Conservation (phyloP, 306 rosid genomes). For the Prunus salicina region DNA sequence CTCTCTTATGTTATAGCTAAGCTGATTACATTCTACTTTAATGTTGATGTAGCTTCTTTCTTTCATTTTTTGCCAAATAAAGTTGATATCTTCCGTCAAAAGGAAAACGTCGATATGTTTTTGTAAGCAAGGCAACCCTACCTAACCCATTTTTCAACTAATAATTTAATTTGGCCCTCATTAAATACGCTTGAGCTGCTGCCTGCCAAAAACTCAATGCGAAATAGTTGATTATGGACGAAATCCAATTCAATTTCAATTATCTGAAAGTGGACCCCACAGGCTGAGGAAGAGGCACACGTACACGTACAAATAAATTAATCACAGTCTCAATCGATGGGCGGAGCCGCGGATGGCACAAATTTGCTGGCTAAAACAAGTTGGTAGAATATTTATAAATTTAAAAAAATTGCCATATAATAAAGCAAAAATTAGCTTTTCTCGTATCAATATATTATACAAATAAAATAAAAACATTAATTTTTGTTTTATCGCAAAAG, state of each 20-base stretch:
- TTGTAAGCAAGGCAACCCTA: neutral
- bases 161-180: neutral
- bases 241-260: neutral
- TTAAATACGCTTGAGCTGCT: neutral
- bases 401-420: neutral
- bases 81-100: neutral
- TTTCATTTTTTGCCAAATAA: too few relatives aligned
- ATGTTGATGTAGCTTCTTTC: too few relatives aligned
- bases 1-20: too few relatives aligned
- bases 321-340: neutral
- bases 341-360: conserved; percentile 1
- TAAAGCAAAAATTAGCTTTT: neutral
- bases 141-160: neutral
- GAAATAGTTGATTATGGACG: neutral
- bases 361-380: neutral
- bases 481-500: neutral
- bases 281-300: neutral
- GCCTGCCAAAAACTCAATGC: neutral
- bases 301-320: neutral
- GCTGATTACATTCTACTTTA: neutral
- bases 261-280: neutral
- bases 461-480: neutral
- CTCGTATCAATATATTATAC: too few relatives aligned
- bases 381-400: neutral
- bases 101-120: neutral